A percentile compares a stretch with the other conserved stretches of the same genome.
These are phyloP conservation scores for Kentomonas sorsogonicus DNA, from an alignment of 208 protist species.

Conservation along the genomic window DNA sequence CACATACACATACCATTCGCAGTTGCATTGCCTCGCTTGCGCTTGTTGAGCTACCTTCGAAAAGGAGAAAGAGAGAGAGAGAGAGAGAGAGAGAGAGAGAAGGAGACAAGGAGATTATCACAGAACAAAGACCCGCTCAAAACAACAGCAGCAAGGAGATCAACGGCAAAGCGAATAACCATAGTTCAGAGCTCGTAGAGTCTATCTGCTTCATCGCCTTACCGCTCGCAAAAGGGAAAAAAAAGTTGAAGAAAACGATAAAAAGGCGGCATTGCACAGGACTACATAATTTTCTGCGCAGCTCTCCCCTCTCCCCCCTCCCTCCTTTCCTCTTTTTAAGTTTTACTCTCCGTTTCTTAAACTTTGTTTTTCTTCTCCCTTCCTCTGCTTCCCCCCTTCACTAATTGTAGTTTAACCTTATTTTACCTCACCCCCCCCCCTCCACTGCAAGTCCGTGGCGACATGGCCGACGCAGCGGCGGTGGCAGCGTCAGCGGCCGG, in stretches of 20 bases:
- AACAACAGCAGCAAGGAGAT: background rate
- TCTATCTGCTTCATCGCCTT: background rate
- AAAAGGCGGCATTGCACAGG: no score
- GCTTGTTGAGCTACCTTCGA: no score
- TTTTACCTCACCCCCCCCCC: background rate
- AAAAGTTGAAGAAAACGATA: background rate
- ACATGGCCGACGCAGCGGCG: background rate
- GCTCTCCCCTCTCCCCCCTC: no score
- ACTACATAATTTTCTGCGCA: no score
- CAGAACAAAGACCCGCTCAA: background rate
- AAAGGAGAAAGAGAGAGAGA: no score
- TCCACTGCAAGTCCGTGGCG: background rate
- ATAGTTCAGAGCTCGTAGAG: background rate
- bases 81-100: no score
- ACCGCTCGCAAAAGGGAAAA: background rate
- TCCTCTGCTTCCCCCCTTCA: background rate
- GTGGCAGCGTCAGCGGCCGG: constrained; percentile 12
- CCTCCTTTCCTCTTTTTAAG: no score
- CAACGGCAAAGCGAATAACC: background rate
- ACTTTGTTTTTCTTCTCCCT: constrained; percentile 9
- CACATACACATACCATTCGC: no score
- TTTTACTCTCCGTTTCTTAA: constrained; percentile 2
- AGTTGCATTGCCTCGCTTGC: no score
- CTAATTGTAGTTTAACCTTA: constrained; percentile 1
- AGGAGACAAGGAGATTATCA: no score